Percentiles rank a stretch among this genome's conserved stretches.
These are phyloP conservation scores for Lagerstroemia speciosa DNA, from an alignment of 345 rosid genomes.

Conservation along the genomic window DNA sequence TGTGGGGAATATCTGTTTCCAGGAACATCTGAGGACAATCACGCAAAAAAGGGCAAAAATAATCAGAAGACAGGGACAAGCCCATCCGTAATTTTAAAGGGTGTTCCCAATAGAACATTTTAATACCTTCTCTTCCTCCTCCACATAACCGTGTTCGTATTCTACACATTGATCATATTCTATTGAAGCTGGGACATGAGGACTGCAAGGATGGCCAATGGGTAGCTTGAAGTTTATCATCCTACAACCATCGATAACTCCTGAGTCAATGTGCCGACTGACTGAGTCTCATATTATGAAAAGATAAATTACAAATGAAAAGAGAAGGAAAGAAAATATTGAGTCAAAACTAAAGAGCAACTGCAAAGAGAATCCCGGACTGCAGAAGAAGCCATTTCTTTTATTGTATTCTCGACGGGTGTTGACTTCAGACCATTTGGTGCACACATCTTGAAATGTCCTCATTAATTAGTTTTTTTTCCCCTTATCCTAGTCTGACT, in stretches of 20 bases:
- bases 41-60: background rate
- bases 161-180: slow-evolving; percentile 78
- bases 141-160: slow-evolving; percentile 67
- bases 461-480: too few relatives aligned
- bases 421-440: background rate
- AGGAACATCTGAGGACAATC: slow-evolving; percentile 57
- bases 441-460: too few relatives aligned
- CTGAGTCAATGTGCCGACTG: slow-evolving; percentile 30
- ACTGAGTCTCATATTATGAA: background rate
- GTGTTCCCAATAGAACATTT: background rate
- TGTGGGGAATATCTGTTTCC: slow-evolving; percentile 30
- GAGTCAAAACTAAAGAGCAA: background rate
- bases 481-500: background rate
- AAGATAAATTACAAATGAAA: background rate
- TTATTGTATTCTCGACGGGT: background rate
- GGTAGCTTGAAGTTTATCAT: slow-evolving; percentile 85
- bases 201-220: slow-evolving; percentile 49
- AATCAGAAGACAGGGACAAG: background rate
- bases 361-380: background rate
- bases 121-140: slow-evolving; percentile 85
- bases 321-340: background rate
- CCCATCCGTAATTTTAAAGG: background rate
- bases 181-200: slow-evolving; percentile 40
- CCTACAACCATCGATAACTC: slow-evolving; percentile 30
- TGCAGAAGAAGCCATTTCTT: background rate